Conservation (phyloP, 176 grass and related monocot genomes). For the Hyparrhenia diplandra region DNA sequence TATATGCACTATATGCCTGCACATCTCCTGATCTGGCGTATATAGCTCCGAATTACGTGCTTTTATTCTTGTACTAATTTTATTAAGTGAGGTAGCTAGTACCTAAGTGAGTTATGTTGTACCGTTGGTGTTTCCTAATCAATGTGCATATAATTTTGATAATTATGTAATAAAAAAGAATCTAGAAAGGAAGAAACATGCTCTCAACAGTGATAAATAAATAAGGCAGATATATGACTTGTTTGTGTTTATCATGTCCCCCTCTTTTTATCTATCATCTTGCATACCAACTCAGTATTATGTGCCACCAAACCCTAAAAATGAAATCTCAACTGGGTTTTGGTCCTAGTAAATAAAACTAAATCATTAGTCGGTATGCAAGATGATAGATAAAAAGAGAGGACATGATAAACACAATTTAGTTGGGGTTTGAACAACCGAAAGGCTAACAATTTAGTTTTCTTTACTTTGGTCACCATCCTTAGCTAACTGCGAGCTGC, state of each 20-base stretch:
- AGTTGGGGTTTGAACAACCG: no score
- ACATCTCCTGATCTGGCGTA: not conserved
- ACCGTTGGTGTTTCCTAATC: not conserved
- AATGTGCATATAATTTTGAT: slow-evolving; percentile 33
- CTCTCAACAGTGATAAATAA: no score
- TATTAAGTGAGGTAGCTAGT: slow-evolving; percentile 13
- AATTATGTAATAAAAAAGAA: not conserved
- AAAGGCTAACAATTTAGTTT: no score
- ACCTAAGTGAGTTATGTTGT: not conserved
- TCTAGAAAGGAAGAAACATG: not conserved
- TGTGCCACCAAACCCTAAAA: not conserved
- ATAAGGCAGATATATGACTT: not conserved
- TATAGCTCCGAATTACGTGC: not conserved
- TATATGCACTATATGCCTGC: not conserved
- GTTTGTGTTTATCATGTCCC: not conserved
- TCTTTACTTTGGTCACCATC: no score
- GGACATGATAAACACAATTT: no score
- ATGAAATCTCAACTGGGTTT: not conserved
- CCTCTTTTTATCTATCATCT: not conserved
- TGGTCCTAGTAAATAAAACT: no score
- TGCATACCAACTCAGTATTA: not conserved
- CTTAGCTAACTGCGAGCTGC: no score
- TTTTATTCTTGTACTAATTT: slow-evolving; percentile 9
- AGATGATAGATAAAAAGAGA: no score
- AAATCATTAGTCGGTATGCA: no score